Conservation (phyloP, 345 rosid genomes). For the Linum tenue region DNA sequence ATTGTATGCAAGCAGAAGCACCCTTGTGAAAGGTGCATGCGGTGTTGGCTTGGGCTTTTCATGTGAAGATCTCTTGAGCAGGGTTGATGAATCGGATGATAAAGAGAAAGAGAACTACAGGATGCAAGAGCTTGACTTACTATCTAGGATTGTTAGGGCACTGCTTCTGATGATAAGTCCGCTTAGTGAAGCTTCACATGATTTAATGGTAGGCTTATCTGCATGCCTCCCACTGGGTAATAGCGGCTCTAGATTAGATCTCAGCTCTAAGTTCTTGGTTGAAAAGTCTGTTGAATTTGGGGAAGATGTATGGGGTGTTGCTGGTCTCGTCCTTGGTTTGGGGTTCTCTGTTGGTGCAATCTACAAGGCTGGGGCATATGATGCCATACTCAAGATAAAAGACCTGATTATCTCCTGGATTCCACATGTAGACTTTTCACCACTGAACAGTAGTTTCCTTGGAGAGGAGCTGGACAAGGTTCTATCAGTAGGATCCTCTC, state of each 20-base stretch:
- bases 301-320: constrained; percentile 88
- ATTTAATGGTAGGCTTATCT: constrained; percentile 40
- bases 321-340: constrained; percentile 83
- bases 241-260: constrained; percentile 21
- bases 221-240: constrained; percentile 30
- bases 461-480: constrained; percentile 32
- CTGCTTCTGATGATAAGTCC: constrained; percentile 39
- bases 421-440: constrained; percentile 40
- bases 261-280: constrained; percentile 29
- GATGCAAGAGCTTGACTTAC: constrained; percentile 48
- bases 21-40: constrained; percentile 86
- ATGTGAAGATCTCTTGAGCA: constrained; percentile 67
- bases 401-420: constrained; percentile 70
- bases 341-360: constrained; percentile 64
- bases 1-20: constrained; percentile 67
- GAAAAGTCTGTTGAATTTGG: constrained; percentile 49
- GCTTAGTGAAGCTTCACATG: constrained; percentile 35
- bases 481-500: constrained; percentile 72
- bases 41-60: constrained; percentile 83
- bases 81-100: constrained; percentile 38
- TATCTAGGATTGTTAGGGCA: constrained; percentile 51
- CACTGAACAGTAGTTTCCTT: constrained; percentile 25
- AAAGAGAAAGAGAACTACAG: constrained; percentile 40
- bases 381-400: constrained; percentile 53
- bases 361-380: constrained; percentile 69